These are phyloP conservation scores for Fusarium napiforme DNA, from an alignment of 2,329 filamentous ascomycete species.

Conservation along the genomic window DNA sequence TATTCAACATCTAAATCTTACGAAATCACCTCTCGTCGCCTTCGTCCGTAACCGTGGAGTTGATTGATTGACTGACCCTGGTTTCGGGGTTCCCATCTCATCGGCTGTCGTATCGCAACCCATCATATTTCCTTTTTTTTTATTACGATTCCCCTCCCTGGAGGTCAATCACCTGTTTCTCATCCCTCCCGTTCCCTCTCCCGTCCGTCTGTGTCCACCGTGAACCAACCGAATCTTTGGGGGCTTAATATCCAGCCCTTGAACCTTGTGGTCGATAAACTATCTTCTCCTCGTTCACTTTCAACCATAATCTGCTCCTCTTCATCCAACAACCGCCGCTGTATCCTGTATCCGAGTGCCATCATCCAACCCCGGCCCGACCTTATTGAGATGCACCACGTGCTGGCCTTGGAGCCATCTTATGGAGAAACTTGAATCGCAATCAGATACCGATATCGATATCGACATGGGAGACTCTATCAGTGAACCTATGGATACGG, in stretches of 20 bases:
- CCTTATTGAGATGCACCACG: slow-evolving; percentile 41
- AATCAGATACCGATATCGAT: slow-evolving; percentile 34
- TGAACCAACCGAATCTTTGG: slow-evolving; percentile 17
- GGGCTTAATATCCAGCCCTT: slow-evolving; percentile 23
- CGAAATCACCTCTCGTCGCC: slow-evolving; percentile 15
- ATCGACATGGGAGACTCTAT: slow-evolving; percentile 37
- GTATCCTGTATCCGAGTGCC: not conserved
- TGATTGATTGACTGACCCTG: slow-evolving; percentile 31
- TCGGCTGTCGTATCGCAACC: slow-evolving; percentile 17
- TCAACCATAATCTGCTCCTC: not conserved
- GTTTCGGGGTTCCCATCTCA: slow-evolving; percentile 23
- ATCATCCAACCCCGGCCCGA: not conserved
- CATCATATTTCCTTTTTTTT: slow-evolving; percentile 41
- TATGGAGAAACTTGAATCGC: slow-evolving; percentile 39
- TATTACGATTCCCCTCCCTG: slow-evolving; percentile 45
- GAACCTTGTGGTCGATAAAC: slow-evolving; percentile 18
- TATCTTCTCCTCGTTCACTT: slow-evolving; percentile 7
- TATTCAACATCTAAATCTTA: slow-evolving; percentile 5
- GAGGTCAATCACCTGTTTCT: slow-evolving; percentile 43
- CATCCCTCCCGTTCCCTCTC: slow-evolving; percentile 33
- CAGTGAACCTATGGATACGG: slow-evolving; percentile 43
- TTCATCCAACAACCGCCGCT: not conserved
- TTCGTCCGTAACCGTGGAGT: not conserved
- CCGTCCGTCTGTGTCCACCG: slow-evolving; percentile 10
- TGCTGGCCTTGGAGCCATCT: slow-evolving; percentile 36